Evolutionary conservation across 169 alveolate species (phyloP), one percentile per base, ranked within the genome.

Genomic region (Hammondia hammondi): DNA sequence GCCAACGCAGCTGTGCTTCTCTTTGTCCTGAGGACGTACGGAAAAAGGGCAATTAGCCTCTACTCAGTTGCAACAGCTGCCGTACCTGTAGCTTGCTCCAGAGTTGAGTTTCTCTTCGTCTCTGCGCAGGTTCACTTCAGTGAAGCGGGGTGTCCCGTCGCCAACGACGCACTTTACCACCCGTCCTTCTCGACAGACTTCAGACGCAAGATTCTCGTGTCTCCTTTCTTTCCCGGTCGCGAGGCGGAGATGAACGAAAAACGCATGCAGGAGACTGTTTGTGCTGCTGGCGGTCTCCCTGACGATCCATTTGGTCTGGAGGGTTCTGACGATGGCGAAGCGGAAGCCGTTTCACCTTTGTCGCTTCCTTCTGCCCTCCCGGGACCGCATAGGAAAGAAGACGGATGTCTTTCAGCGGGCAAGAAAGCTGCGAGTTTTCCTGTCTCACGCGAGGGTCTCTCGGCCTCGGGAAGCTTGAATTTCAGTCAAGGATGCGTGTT

Each of bases 91-190:
- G 43, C 43, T 39, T 39, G 43, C 43, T 39, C 43, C 3, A 39
- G 43, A 14, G 61, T 14, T 52, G 0, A 10, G 12, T 52, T 14
- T 4, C 32, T 67, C 12, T 67, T 67, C n/a, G 77, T 67, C 2
- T 9, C n/a, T 67, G 77, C 77, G 77, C 77, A 82, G 90, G 90
- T 82, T 43, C 90, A 82, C 70, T 82, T 82, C 37, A 45, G 72
- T 43, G 90, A 82, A 19, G 90, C 90, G 57, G 90, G 90, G 72
- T 39, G 71, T 17, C 90, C 90, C 39, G 32, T 82, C 52, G 90
- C 71, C 52, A 82, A 82, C 70, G 90, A 82, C 70, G 39, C 70
- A 71, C 70, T 82, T 10, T 82, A 82, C 90, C 57, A 82, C 37
- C 90, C 90, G 32, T 10, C 70, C 24, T 82, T 82, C 70, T 82